Evolutionary conservation across 2,329 filamentous ascomycete species (phyloP).

Genomic region (Septoria petroselini): DNA sequence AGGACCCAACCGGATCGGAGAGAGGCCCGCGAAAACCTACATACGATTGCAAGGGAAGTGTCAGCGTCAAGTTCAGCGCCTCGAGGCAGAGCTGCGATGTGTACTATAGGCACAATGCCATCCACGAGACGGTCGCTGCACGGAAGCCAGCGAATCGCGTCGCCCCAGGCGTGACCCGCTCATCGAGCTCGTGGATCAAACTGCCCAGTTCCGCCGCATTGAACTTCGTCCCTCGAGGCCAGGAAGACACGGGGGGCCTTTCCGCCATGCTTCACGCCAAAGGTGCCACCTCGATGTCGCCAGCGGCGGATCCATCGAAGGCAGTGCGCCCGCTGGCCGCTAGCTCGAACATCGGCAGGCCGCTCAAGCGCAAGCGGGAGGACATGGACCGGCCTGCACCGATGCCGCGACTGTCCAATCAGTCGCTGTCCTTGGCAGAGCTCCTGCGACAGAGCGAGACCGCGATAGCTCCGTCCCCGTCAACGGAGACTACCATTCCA

Average conservation of each 20-base stretch:
- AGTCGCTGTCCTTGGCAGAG: slow-evolving; percentile 29
- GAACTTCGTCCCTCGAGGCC: background rate
- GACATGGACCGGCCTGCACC: slow-evolving; percentile 9
- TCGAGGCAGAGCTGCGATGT: slow-evolving; percentile 44
- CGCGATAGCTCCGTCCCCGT: slow-evolving; percentile 18
- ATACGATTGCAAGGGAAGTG: slow-evolving; percentile 49
- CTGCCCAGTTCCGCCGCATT: background rate
- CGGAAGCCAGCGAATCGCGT: slow-evolving; percentile 41
- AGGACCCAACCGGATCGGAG: slow-evolving; percentile 23
- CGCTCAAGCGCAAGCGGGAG: slow-evolving; percentile 32
- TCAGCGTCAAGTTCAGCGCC: slow-evolving; percentile 50
- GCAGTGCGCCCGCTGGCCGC: background rate
- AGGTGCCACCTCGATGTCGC: slow-evolving; percentile 14
- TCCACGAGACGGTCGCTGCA: slow-evolving; percentile 48
- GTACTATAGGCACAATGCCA: slow-evolving; percentile 47
- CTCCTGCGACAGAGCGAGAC: slow-evolving; percentile 30
- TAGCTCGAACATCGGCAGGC: slow-evolving; percentile 17
- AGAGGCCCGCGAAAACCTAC: slow-evolving; percentile 42
- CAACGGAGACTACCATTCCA: slow-evolving; percentile 3
- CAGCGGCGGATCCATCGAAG: slow-evolving; percentile 11
- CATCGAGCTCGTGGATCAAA: slow-evolving; percentile 4
- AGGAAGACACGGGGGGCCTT: slow-evolving; percentile 20
- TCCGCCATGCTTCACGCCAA: slow-evolving; percentile 22
- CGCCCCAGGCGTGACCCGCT: slow-evolving; percentile 5
- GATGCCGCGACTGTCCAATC: background rate